phyloP scores from a whole-genome alignment of 768 basidiomycete genomes.

The Pleurotus salmoneostramineus region DNA sequence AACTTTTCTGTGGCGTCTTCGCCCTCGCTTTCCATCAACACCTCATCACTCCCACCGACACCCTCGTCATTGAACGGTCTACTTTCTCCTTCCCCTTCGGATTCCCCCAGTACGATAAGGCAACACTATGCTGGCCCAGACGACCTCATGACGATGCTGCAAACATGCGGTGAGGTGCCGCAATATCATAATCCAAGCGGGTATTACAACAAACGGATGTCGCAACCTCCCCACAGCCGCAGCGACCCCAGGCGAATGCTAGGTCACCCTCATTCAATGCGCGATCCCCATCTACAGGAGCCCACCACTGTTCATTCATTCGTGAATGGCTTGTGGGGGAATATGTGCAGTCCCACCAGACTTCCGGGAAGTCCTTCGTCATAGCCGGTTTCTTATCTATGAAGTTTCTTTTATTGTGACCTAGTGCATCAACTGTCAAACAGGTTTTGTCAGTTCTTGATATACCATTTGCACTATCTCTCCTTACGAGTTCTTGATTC shows the following conservation, averaged over 20 bases:
- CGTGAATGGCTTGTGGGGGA: constrained; percentile 4
- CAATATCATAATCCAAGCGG: neutral
- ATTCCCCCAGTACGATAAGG: neutral
- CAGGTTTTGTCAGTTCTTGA: too few species aligned
- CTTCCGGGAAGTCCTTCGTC: neutral
- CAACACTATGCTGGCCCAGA: neutral
- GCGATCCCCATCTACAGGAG: neutral
- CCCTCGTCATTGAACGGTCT: neutral
- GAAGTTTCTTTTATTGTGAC: neutral
- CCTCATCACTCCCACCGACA: neutral
- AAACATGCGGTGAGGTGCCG: neutral
- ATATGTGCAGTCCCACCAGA: neutral
- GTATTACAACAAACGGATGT: neutral
- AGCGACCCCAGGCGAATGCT: neutral
- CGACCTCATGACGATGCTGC: constrained; percentile 2
- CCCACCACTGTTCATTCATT: neutral
- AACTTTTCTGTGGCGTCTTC: neutral
- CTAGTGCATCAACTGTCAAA: neutral
- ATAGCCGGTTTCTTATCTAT: neutral
- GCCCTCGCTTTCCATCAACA: neutral
- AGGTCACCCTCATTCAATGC: neutral
- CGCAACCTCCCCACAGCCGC: neutral
- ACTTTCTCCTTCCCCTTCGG: neutral
- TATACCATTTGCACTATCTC: too few species aligned
- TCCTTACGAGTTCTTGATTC: too few species aligned